Base-by-base conservation (phyloP, 2,329 filamentous ascomycete genomes). In the Penicillium sp. region DNA sequence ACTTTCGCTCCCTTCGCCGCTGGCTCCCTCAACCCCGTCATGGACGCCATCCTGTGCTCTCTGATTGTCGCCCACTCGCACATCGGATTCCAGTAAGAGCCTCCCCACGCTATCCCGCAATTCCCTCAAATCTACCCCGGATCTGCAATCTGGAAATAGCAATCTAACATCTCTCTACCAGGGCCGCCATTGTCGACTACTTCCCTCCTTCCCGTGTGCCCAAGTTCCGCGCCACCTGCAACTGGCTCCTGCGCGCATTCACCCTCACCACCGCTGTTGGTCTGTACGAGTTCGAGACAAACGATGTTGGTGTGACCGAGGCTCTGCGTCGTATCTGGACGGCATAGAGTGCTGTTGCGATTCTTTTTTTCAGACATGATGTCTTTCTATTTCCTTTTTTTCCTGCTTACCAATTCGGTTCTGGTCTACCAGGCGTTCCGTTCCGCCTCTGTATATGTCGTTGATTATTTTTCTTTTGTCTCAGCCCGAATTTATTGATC, bases 221-320 rank as follows among this genome's bases (percentile, higher is more conserved):
- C 50, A 85, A 83, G 65, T 77, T 85, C 60, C 85, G 86, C 74
- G 87, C 85, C 72, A 54, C 81, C n/a, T 82, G 87, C 73, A 85
- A 84, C 76, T 97, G 92, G 92, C 80, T 82, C 38, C 85, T 97
- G 62, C 92, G 93, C 71, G 78, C 82, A 45, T 87, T 85, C 59
- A 97, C 96, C 12, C 81, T 93, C 58, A 80, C 91, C 52, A 90
- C 93, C 62, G 92, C 90, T 50, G 83, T 96, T 65, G 93, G 93
- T 57, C 83, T 97, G 71, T 99, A 99, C 79, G 93, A 97, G 78
- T 97, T 97, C 70, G 94, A 99, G 87, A 99, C 94, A 33, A 97
- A 97, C 73, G 94, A 99, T 68, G 91, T 99, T 52, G 94, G 94
- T 65, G 77, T 99, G 59, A 96, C 92, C 9, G 93, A 96, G 83